Conservation (phyloP, 257 asterid genomes). For the Marsdenia floribunda region DNA sequence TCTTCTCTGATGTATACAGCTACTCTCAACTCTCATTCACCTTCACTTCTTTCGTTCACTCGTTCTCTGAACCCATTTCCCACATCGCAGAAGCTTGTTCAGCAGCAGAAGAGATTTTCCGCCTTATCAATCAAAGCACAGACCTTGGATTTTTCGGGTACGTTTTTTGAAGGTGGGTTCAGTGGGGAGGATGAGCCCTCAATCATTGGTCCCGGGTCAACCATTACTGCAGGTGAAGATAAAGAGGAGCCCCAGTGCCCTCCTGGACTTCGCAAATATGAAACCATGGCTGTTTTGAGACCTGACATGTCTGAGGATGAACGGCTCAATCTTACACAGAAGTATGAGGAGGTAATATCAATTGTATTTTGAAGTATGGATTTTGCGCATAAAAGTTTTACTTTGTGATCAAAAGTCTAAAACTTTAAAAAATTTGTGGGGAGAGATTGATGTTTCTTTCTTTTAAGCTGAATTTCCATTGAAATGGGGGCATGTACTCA, state of each 20-base stretch:
- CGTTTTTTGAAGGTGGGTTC: slow-evolving; percentile 67
- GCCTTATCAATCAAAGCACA: slow-evolving; percentile 25
- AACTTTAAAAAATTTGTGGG: background rate
- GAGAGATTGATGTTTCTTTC: background rate
- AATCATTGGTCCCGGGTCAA: slow-evolving; percentile 37
- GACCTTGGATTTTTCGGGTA: slow-evolving; percentile 35
- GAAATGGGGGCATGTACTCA: background rate
- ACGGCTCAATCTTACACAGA: slow-evolving; percentile 79
- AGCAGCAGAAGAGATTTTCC: background rate
- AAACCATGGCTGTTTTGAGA: slow-evolving; percentile 75
- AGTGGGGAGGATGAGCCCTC: slow-evolving; percentile 50
- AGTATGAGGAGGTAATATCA: slow-evolving; percentile 73
- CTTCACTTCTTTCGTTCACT: slow-evolving; percentile 8
- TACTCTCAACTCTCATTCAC: slow-evolving; percentile 12
- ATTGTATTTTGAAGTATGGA: too few relatives aligned
- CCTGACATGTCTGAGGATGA: slow-evolving; percentile 99
- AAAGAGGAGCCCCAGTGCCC: slow-evolving; percentile 92
- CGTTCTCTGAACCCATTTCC: slow-evolving; percentile 13
- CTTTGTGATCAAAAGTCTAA: background rate
- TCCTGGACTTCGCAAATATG: slow-evolving; percentile 87
- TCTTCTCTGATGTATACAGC: slow-evolving; percentile 15
- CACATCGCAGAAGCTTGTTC: background rate
- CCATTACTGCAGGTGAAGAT: slow-evolving; percentile 57
- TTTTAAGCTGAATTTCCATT: background rate
- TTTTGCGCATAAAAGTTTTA: background rate